phyloP scores from a whole-genome alignment of 768 basidiomycete genomes.

The Suillus plorans region DNA sequence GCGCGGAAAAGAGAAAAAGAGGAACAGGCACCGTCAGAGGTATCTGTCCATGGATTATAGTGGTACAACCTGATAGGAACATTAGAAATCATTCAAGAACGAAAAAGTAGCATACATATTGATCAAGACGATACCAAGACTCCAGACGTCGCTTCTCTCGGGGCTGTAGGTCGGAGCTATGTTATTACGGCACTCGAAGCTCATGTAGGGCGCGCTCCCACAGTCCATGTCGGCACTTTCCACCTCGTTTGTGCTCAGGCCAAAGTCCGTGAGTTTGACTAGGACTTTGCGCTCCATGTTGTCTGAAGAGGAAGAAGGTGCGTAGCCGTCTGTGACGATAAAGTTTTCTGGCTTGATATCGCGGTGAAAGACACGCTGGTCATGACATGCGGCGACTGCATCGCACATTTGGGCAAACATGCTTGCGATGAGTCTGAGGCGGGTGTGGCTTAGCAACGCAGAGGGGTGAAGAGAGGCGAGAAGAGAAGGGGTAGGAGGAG shows the following conservation, averaged over 20 bases:
- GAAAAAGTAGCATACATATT: conserved; percentile 69
- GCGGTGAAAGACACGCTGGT: conserved; percentile 86
- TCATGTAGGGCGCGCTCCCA: conserved; percentile 98
- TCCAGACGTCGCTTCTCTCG: conserved; percentile 97
- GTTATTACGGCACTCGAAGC: conserved; percentile 98
- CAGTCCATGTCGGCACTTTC: conserved; percentile 97
- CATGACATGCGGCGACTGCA: conserved; percentile 93
- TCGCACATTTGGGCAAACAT: conserved; percentile 99
- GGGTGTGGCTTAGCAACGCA: conserved; percentile 81
- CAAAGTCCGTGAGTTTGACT: conserved; percentile 97
- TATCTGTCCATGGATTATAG: conserved; percentile 97
- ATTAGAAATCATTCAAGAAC: conserved; percentile 6
- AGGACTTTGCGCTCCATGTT: conserved; percentile 81
- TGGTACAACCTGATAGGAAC: conserved; percentile 78
- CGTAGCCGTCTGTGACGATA: conserved; percentile 84
- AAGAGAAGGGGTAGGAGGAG: conserved; percentile 92
- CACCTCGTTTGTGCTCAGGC: conserved; percentile 85
- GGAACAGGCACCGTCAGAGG: conserved; percentile 72
- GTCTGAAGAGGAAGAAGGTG: conserved; percentile 37
- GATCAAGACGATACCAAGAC: conserved; percentile 96
- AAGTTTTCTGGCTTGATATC: conserved; percentile 99
- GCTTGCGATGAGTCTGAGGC: conserved; percentile 89
- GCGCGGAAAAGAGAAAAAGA: conserved; percentile 82
- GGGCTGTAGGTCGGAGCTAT: conserved; percentile 92
- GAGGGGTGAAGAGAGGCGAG: conserved; percentile 79